Base-by-base conservation (phyloP, 306 rosid genomes). In the Purshia tridentata region DNA sequence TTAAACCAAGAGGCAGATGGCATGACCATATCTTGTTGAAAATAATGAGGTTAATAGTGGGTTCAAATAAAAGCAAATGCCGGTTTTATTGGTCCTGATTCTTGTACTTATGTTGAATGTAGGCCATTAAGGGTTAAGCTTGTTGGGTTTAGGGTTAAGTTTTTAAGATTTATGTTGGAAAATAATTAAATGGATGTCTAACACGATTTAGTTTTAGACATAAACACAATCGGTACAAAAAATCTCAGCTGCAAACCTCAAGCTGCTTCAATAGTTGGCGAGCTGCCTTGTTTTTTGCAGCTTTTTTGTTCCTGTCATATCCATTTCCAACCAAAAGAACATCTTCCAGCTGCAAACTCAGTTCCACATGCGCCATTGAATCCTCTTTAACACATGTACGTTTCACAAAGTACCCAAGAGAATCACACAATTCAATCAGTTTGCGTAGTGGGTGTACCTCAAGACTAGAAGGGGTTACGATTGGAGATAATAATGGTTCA, bases 381-480 rank as follows among this genome's bases (percentile, higher is more conserved):
- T 85, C 95, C 76, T 85, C 86, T 76, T 74, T 84, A 8, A 53
- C 82, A 70, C 80, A 77, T n/a, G 56, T 89, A 84, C 88, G 88
- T 81, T 83, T 89, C 11, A 87, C 61, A 77, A 83, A 91, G 79
- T 90, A 91, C 64, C 97, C 97, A 0, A 85, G 91, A 37, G 92
- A 88, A 61, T 81, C 91, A 22, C 95, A 91, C 68, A 88, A 72
- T 77, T 88, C 87, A 40, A 11, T 82, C 77, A 91, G 50, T 76
- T 86, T 88, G 5, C 92, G 90, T 40, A 77, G 67, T 2, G 91
- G 93, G 19, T 89, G 89, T 76, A 94, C 83, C 67, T 94, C 91
- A 49, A 94, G 95, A 56, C 80, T 89, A 66, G 92, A 96, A 68
- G 97, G 99, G 46, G 99, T 91, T 75, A 85, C 97, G 56, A 94